These are phyloP conservation scores for Stemphylium vesicarium DNA, from an alignment of 2,329 filamentous ascomycete genomes.

Conservation along the genomic window DNA sequence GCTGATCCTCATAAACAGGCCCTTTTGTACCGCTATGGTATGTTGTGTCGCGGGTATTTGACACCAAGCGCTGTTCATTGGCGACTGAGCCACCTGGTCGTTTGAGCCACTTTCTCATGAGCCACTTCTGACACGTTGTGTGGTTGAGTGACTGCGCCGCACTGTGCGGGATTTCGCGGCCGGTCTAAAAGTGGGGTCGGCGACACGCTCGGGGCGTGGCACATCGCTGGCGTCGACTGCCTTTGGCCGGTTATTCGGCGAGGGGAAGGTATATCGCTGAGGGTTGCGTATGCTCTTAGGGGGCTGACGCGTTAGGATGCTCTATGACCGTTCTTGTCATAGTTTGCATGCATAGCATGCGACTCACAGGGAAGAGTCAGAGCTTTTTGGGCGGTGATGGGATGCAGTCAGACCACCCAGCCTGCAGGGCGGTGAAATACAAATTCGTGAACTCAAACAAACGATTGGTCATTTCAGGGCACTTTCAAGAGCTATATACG, in stretches of 20 bases:
- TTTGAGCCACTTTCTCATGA: constrained; percentile 10
- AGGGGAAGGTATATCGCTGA: neutral
- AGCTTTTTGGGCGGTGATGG: neutral
- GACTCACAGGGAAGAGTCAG: too few species aligned
- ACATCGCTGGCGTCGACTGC: neutral
- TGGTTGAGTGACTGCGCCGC: constrained; percentile 21
- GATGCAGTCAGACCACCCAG: neutral
- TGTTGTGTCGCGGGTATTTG: neutral
- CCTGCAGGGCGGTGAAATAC: neutral
- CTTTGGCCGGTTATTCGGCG: neutral
- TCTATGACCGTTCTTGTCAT: neutral
- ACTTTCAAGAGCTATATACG: neutral
- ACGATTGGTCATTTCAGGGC: neutral
- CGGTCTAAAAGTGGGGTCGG: neutral
- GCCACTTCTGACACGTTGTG: constrained; percentile 12
- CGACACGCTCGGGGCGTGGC: neutral
- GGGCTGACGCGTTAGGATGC: neutral
- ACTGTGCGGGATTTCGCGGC: constrained; percentile 7
- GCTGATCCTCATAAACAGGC: constrained; percentile 1
- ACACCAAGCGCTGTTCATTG: constrained; percentile 1
- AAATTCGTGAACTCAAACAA: neutral
- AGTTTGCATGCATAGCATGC: neutral
- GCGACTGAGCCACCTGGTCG: constrained; percentile 13
- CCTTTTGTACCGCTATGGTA: neutral
- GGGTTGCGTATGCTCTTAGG: neutral